Base-by-base conservation (phyloP, 192 early-diverging fungal species). In the Gonapodya prolifera region DNA sequence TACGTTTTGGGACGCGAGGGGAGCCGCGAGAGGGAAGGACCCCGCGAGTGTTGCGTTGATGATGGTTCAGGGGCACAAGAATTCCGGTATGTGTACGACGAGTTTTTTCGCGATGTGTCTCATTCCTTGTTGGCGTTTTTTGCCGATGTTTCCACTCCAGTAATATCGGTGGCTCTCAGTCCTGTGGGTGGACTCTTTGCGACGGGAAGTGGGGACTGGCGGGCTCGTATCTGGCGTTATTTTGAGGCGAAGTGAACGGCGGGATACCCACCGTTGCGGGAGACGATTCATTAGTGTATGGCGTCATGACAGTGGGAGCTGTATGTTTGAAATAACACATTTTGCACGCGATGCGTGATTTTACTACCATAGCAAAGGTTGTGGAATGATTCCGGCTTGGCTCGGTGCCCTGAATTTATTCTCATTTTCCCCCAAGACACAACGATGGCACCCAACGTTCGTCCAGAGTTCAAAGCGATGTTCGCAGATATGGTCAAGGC, bases 61-160 rank as follows among this genome's bases (percentile, higher is more conserved):
- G 78, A 92, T 93, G 91, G 83, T 99, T 75, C 92, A 92, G 77
- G 98, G 98, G 30, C 96, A 98, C 81, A 97, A 96, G 85, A 98
- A 99, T 85, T 97, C 96, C 78, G 92, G 92, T 94, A 81, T 70
- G 75, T 71, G 45, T 1, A 36, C 31, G 35, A 69, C 34, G 30
- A 16, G 76, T 75, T 76, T 1, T 31, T 33, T 13, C 30, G 17
- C 34, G n/a, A 30, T 35, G 34, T 34, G 35, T 69, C 35, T 77
- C 1, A 61, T 75, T 23, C 61, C 79, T 36, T 17, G 61, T 18
- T 45, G 34, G 2, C 82, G n/a, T 70, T 34, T 13, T 36, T 35
- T 33, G 34, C 34, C 18, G n/a, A 78, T 74, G 1, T 30, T 76
- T 35, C 73, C 35, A 1, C 32, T 2, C 1, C 81, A 93, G 97